Evolutionary conservation across 768 basidiomycete species (phyloP), one percentile per base, ranked within the genome.

Genomic region (Tephrocybe sp.): DNA sequence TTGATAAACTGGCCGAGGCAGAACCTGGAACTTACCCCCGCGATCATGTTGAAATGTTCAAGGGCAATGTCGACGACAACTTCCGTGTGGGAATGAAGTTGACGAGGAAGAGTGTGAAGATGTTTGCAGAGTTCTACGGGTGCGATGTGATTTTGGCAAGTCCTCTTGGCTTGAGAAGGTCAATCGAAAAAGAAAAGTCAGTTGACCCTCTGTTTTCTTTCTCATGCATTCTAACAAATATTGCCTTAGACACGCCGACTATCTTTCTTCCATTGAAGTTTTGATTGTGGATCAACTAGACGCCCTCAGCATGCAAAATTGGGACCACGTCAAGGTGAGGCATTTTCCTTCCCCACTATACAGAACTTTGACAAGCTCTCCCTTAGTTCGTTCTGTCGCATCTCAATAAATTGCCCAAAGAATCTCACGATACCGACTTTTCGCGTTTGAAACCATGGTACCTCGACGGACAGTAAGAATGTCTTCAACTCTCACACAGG

Each of bases 391-490:
- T 97, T 44, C 77, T 99, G 58, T 83, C 83, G 5, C 79, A 88
- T 57, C 68, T 98, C 52, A 98, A 98, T 70, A 77, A 87, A 58
- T 74, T 97, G 10, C 97, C 97, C 1, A 92, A 93, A 61, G 90
- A 95, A 60, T 92, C 94, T 1, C 95, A 87, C 57, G 89, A 95
- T 54, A 83, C 89, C 19, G 97, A 98, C 68, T 98, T 98, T 71
- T 96, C 94, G 9, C 84, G 97, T 10, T 89, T 98, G 60, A 98
- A 97, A 69, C 91, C 93, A 1, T 98, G 97, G 97, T 97, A 95
- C 66, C 79, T 98, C 10, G 96, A 98, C 59, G 89, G 87, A 64
- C 82, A 92, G 95, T 97, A 69, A 63, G 91, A 8, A 47, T 3
- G 19, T 11, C 5, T 14, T 19, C 10, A 11, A 38, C 19, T 33